Evolutionary conservation across 2,329 filamentous ascomycete species (phyloP), one percentile per base, ranked within the genome.

Genomic region (Emericellopsis cladophorae): DNA sequence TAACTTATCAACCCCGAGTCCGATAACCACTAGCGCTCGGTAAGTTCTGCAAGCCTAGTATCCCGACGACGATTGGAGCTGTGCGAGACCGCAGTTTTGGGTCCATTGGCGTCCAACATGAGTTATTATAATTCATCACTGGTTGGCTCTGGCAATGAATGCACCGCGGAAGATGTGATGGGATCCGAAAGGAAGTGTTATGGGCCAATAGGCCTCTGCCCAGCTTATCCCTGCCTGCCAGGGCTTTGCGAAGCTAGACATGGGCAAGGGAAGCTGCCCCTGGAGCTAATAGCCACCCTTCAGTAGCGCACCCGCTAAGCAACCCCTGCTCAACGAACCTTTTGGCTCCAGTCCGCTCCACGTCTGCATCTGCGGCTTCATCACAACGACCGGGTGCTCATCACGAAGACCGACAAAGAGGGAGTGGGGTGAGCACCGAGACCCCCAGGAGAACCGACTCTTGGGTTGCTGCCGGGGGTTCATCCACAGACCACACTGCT

Each of bases 241-340:
- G 11, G 34, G 10, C n/a, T 9, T 9, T 29, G 26, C 26, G 26
- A 29, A 35, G 36, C 21, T 38, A 38, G 15, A 15, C 36, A 24
- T 12, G 36, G 36, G n/a, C 36, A 21, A 16, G 36, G 36, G 22
- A 12, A 15, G 10, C 36, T 38, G n/a, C 23, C 36, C 36, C 21
- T 26, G 22, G 24, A 15, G 36, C 21, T 35, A n/a, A n/a, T n/a
- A 35, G n/a, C 32, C 32, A 24, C 21, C 24, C 37, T 9, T 38
- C 37, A 29, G 37, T 32, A 32, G 26, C 37, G 37, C 26, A 39
- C 26, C 37, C 37, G 37, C 37, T 40, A 32, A 31, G 26, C 23
- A 24, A 12, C 15, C 24, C 37, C 16, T 31, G 18, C n/a, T 12
- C 37, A n/a, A 15, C 4, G 15, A 29, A 29, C 12, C 26, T 29